Evolutionary conservation across 176 grass and related monocot genomes (phyloP).

Genomic region (Bolboschoenus planiculmis): DNA sequence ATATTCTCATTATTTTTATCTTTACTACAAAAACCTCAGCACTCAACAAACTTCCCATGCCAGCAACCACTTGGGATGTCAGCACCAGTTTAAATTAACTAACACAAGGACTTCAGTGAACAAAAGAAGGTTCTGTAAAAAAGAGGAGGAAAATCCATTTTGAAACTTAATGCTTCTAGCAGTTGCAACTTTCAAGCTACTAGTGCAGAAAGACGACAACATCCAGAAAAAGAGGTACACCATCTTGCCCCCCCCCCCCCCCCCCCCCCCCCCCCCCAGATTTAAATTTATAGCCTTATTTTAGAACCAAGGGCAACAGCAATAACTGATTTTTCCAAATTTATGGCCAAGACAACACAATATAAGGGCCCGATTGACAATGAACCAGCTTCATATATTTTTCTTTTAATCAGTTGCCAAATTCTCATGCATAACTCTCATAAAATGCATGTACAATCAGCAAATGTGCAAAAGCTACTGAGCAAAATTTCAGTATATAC

Average conservation of each 20-base stretch:
- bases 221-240: not conserved
- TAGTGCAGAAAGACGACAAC: not conserved
- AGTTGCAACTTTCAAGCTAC: not conserved
- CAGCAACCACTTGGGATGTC: not conserved
- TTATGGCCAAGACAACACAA: not conserved
- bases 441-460: not conserved
- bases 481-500: not conserved
- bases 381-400: not conserved
- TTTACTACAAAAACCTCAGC: not conserved
- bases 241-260: too few species aligned
- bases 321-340: not conserved
- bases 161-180: not conserved
- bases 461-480: not conserved
- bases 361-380: not conserved
- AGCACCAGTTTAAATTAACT: not conserved
- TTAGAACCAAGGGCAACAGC: not conserved
- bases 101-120: not conserved
- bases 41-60: not conserved
- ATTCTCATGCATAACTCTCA: not conserved
- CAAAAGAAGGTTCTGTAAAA: not conserved
- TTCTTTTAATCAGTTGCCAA: not conserved
- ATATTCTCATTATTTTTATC: not conserved
- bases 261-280: not conserved
- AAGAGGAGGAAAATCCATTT: not conserved
- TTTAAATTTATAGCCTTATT: not conserved